Evolutionary conservation across 495 filamentous ascomycete species (phyloP).

Genomic region (Aspergillus funiculosus): DNA sequence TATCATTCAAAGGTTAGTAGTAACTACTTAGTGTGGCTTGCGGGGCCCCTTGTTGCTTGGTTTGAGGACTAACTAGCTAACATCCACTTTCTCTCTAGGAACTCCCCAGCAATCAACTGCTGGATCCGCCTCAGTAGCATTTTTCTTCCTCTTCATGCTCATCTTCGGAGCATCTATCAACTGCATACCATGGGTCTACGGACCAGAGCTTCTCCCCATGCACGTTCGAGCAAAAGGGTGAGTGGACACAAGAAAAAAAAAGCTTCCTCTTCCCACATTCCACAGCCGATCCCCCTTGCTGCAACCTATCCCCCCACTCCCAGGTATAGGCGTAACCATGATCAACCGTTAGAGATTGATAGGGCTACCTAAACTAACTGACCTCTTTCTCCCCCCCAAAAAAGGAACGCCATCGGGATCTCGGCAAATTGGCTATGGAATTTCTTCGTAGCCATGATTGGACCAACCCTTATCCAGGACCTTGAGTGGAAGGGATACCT

Average conservation of each 20-base stretch:
- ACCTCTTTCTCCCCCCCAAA: neutral
- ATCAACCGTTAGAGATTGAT: neutral
- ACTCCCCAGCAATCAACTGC: constrained; percentile 29
- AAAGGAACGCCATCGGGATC: constrained; percentile 29
- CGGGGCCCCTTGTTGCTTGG: constrained; percentile 25
- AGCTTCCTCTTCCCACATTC: constrained; percentile 4
- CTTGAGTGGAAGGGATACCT: constrained; percentile 55
- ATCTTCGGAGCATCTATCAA: constrained; percentile 46
- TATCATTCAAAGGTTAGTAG: constrained; percentile 32
- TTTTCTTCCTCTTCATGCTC: constrained; percentile 50
- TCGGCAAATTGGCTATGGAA: constrained; percentile 43
- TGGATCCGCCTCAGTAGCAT: constrained; percentile 33
- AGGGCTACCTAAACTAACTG: constrained; percentile 1
- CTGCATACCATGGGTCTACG: constrained; percentile 46
- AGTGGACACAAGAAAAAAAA: neutral
- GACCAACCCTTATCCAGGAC: constrained; percentile 46
- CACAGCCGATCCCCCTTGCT: neutral
- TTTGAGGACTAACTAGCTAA: neutral
- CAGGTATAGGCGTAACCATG: neutral
- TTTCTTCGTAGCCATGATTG: constrained; percentile 57
- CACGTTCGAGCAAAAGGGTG: constrained; percentile 40
- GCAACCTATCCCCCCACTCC: neutral
- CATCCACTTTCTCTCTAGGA: constrained; percentile 11
- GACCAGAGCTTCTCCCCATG: constrained; percentile 41
- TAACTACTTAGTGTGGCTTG: neutral